Evolutionary conservation across 495 filamentous ascomycete species (phyloP).

Genomic region (Clavariopsis aquatica): DNA sequence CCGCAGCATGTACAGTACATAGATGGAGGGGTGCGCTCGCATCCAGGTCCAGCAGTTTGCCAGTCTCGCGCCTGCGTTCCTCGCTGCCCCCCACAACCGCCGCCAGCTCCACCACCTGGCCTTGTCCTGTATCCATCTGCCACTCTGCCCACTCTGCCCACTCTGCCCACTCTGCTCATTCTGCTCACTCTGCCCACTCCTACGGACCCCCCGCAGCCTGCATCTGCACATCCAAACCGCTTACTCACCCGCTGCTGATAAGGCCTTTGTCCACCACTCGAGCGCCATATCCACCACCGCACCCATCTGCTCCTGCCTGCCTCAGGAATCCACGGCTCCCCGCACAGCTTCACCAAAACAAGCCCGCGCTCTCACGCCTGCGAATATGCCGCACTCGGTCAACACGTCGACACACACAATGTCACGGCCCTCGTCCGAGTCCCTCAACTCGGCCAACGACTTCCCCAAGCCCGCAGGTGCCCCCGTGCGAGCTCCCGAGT

Average conservation of each 20-base stretch:
- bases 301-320: not conserved
- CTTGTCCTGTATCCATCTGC: not conserved
- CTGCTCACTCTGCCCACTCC: too few relatives aligned
- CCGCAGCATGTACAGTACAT: not conserved
- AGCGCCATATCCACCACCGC: not conserved
- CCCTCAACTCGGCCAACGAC: constrained; percentile 27
- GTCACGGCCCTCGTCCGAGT: constrained; percentile 29
- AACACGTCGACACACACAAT: constrained; percentile 24
- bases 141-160: too few relatives aligned
- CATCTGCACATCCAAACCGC: not conserved
- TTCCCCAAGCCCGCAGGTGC: constrained; percentile 33
- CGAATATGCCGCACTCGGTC: constrained; percentile 33
- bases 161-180: too few relatives aligned
- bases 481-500: constrained; percentile 32
- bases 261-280: constrained; percentile 2
- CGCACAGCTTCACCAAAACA: constrained; percentile 23
- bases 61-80: not conserved
- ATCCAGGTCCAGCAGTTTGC: not conserved
- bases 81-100: too few relatives aligned
- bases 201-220: not conserved
- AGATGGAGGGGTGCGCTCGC: not conserved
- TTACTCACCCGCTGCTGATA: constrained; percentile 8
- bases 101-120: not conserved
- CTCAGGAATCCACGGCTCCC: constrained; percentile 23
- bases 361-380: not conserved